Percentiles rank a stretch among this genome's conserved stretches.
Evolutionary conservation across 176 grass and related monocot species (phyloP).

Genomic region (Eleusine coracana): DNA sequence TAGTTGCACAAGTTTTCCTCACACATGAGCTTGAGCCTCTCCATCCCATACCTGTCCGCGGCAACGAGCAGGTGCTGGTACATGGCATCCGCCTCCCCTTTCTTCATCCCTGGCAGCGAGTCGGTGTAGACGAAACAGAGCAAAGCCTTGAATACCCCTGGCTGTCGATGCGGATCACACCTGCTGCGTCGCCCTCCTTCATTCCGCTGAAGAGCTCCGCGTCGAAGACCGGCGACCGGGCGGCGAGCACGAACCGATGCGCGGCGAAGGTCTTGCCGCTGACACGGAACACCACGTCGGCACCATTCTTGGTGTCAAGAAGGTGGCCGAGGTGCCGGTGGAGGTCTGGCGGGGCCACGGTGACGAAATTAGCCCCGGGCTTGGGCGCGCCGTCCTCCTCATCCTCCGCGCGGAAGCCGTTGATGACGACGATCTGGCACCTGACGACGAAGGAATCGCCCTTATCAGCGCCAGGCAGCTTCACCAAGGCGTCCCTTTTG

Average conservation of each 20-base stretch:
- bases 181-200: slow-evolving; percentile 38
- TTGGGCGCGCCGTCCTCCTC: not conserved
- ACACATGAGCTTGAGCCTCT: slow-evolving; percentile 50
- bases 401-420: not conserved
- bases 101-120: not conserved
- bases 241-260: slow-evolving; percentile 44
- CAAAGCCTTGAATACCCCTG: slow-evolving; percentile 25
- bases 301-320: slow-evolving; percentile 9
- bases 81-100: slow-evolving; percentile 20
- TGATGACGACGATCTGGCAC: not conserved
- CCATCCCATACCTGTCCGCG: slow-evolving; percentile 4
- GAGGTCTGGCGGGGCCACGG: slow-evolving; percentile 26
- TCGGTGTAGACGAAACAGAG: slow-evolving; percentile 12
- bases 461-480: not conserved
- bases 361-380: not conserved
- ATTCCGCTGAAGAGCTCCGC: slow-evolving; percentile 47
- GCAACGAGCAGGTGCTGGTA: slow-evolving; percentile 45
- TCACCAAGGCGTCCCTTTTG: not conserved
- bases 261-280: slow-evolving; percentile 25
- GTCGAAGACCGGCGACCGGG: slow-evolving; percentile 43
- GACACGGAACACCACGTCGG: slow-evolving; percentile 49
- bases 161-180: slow-evolving; percentile 30
- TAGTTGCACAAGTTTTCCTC: slow-evolving; percentile 35
- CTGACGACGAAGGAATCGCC: not conserved
- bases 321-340: slow-evolving; percentile 37